phyloP scores from a whole-genome alignment of 495 filamentous ascomycete species.

The Podospora anserina region DNA sequence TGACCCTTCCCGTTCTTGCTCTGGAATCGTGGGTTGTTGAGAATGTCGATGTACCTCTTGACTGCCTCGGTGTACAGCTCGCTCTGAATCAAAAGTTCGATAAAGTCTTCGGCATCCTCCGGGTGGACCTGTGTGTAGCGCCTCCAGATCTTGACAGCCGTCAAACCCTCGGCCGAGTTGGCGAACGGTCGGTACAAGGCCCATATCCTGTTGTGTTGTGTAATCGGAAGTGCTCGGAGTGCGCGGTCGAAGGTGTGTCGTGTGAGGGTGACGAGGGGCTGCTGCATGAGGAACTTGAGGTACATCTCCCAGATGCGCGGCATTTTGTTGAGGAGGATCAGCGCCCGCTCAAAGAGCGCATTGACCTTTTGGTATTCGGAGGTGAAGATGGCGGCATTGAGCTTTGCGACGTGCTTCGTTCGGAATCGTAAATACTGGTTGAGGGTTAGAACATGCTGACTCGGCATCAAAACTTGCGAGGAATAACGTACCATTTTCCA shows the following conservation, averaged over 20 bases:
- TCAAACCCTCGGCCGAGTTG: conserved; percentile 85
- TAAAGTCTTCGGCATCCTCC: conserved; percentile 92
- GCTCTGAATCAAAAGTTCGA: conserved; percentile 79
- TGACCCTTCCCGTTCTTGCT: conserved; percentile 93
- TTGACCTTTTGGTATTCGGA: conserved; percentile 92
- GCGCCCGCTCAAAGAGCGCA: conserved; percentile 86
- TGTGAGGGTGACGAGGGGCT: conserved; percentile 88
- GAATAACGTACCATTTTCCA: conserved; percentile 81
- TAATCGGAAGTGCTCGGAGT: conserved; percentile 88
- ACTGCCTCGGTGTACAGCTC: conserved; percentile 89
- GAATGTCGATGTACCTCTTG: conserved; percentile 85
- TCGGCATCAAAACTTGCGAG: not conserved
- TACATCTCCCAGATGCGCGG: conserved; percentile 99
- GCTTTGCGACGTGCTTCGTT: conserved; percentile 73
- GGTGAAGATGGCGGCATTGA: conserved; percentile 78
- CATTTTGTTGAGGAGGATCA: conserved; percentile 98
- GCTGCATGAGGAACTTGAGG: conserved; percentile 81
- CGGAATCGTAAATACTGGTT: conserved; percentile 81
- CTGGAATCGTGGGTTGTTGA: conserved; percentile 87
- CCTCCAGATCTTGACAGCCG: conserved; percentile 89
- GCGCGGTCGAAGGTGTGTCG: conserved; percentile 91
- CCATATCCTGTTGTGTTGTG: conserved; percentile 98
- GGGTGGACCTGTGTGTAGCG: conserved; percentile 98
- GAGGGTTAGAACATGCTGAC: conserved; percentile 22
- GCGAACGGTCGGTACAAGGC: conserved; percentile 87